Base-by-base conservation (phyloP, 2,329 filamentous ascomycete genomes). In the Neobulgaria alba region DNA sequence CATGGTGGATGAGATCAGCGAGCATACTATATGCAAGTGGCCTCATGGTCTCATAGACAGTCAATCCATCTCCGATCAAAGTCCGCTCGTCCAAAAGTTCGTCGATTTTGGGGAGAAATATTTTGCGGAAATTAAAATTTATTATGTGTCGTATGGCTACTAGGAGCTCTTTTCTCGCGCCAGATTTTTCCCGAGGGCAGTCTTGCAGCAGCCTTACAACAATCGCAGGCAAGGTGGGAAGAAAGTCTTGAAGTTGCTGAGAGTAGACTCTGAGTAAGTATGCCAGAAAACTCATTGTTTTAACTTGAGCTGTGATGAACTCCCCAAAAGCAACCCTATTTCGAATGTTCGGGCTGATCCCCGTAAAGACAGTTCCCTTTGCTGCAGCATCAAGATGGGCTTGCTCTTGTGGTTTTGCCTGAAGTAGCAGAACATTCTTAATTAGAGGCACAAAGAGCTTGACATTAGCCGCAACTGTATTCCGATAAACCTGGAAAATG, bases 111-210 rank as follows among this genome's bases (percentile, higher is more conserved):
- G 80, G 80, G 18, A 96, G 67, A 58, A 98, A 98, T 39, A 96
- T 94, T 58, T 88, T 90, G 42, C 92, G 73, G 55, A 95, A 96
- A 59, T 96, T 96, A 66, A 96, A 96, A 64, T 96, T 98, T 63
- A 98, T 95, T 54, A 98, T 95, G 58, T 99, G 93, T 16, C 93
- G 77, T 43, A 98, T 95, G 0, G 92, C 93, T 38, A 98, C 92
- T 32, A 99, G 68, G 15, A 99, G 71, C 62, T 99, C 92, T 61
- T 98, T 99, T 14, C 93, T 76, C 1, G 90, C 86, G 2, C 84
- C 83, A 0, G 90, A 95, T 58, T 95, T 95, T 64, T 96, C 92
- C 36, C 90, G 73, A 0, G 92, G 92, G 45, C 92, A 96, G 58
- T 99, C 92, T 57, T 94, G 86, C 33, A 98, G 69, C 33, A 98